A percentile compares a stretch with the other conserved stretches of the same genome.
Evolutionary conservation across 2,329 filamentous ascomycete species (phyloP).

Genomic region (Alternaria panax): DNA sequence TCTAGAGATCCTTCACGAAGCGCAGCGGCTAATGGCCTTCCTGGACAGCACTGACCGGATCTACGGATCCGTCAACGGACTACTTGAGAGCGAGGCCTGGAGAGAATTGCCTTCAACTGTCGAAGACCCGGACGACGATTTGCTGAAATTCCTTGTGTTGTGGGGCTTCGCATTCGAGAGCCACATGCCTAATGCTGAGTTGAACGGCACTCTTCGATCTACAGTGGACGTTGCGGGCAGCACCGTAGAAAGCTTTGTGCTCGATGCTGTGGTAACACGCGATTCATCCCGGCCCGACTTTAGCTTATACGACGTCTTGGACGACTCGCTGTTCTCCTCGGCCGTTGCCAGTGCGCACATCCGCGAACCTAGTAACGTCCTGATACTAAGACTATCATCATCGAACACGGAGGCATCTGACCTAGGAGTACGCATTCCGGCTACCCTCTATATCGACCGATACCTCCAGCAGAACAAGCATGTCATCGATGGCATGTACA

Average conservation of each 20-base stretch:
- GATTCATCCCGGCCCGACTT: constrained; percentile 34
- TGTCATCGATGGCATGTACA: constrained; percentile 58
- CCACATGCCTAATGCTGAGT: constrained; percentile 51
- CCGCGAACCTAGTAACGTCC: constrained; percentile 56
- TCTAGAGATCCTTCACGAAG: constrained; percentile 61
- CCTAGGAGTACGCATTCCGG: constrained; percentile 59
- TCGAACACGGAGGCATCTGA: constrained; percentile 48
- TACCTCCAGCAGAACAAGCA: constrained; percentile 63
- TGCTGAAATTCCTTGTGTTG: constrained; percentile 57
- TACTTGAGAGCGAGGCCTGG: constrained; percentile 55
- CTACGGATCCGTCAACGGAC: constrained; percentile 64
- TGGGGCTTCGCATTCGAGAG: constrained; percentile 58
- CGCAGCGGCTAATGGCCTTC: constrained; percentile 68
- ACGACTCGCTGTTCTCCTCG: constrained; percentile 55
- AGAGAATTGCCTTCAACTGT: constrained; percentile 24
- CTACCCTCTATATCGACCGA: constrained; percentile 65
- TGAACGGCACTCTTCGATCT: constrained; percentile 56
- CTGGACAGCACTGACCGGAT: constrained; percentile 64
- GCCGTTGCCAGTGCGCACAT: constrained; percentile 38
- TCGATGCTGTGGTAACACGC: constrained; percentile 37
- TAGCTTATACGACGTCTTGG: constrained; percentile 63
- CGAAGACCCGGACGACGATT: constrained; percentile 46
- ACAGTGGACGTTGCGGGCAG: constrained; percentile 44
- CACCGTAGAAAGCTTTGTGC: constrained; percentile 35
- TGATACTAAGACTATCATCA: constrained; percentile 56